phyloP scores from a whole-genome alignment of 768 basidiomycete species.

The Galerina marginata region DNA sequence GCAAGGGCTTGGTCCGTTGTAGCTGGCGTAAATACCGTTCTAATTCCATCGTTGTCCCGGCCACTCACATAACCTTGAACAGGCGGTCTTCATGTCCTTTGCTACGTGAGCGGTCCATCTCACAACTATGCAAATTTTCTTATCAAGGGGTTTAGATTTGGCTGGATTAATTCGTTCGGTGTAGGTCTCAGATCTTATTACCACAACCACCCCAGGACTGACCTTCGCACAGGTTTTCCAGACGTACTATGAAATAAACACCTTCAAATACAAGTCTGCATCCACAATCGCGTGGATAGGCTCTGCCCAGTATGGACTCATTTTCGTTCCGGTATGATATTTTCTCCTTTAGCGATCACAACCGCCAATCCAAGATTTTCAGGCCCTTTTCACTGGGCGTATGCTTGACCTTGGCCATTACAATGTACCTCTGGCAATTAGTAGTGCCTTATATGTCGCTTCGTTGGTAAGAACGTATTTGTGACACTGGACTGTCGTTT shows the following conservation, averaged over 20 bases:
- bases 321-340: not conserved
- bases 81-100: conserved; percentile 54
- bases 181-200: conserved; percentile 43
- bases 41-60: not conserved
- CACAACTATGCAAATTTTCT: too few relatives aligned
- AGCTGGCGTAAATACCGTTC: conserved; percentile 33
- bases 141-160: too few relatives aligned
- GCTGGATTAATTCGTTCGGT: conserved; percentile 78
- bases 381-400: conserved; percentile 66
- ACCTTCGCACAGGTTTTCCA: conserved; percentile 69
- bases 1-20: conserved; percentile 50
- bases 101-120: conserved; percentile 43
- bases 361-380: conserved; percentile 67
- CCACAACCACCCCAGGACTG: not conserved
- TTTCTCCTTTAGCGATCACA: conserved; percentile 30
- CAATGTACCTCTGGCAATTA: conserved; percentile 60
- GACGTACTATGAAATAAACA: conserved; percentile 64
- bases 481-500: too few relatives aligned
- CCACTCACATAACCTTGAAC: too few relatives aligned
- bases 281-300: conserved; percentile 83
- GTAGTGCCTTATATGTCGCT: conserved; percentile 49
- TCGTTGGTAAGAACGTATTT: conserved; percentile 58
- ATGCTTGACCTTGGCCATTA: conserved; percentile 82
- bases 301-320: conserved; percentile 53
- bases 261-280: conserved; percentile 54